These are phyloP conservation scores for Elaeagnus macrophylla DNA, from an alignment of 306 rosid genomes.

Conservation along the genomic window DNA sequence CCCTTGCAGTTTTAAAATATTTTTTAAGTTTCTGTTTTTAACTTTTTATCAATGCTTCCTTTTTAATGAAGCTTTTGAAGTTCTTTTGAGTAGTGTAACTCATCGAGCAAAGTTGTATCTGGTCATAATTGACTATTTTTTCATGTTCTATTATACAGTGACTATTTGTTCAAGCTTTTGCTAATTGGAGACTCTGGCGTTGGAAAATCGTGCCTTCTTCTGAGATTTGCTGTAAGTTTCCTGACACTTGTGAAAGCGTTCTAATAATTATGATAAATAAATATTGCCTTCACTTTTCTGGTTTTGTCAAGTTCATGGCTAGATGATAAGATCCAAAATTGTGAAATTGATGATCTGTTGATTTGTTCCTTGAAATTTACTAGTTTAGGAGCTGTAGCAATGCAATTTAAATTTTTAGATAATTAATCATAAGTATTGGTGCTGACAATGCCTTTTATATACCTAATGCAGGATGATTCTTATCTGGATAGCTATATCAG, in stretches of 20 bases:
- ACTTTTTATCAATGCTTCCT: too few species aligned
- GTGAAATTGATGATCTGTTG: too few species aligned
- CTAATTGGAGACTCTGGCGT: constrained; percentile 53
- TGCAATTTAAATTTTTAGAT: neutral
- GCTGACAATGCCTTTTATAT: constrained; percentile 3
- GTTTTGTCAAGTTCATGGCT: neutral
- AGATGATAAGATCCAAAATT: too few species aligned
- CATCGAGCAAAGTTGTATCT: too few species aligned
- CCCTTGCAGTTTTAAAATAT: too few species aligned
- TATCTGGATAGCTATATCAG: constrained; percentile 51
- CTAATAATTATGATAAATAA: neutral
- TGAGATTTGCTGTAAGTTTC: constrained; percentile 48
- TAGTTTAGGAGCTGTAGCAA: neutral
- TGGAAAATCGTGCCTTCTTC: constrained; percentile 46
- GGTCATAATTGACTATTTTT: neutral
- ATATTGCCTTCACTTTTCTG: neutral
- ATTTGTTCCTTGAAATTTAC: neutral
- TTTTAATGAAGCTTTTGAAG: too few species aligned
- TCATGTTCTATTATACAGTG: constrained; percentile 25
- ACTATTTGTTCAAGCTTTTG: constrained; percentile 48
- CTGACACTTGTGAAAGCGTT: neutral
- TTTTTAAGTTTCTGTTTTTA: too few species aligned
- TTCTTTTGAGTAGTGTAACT: too few species aligned
- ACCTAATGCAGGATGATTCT: constrained; percentile 37
- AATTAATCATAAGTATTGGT: neutral